Conservation (phyloP, 805 yeast genomes). For the Priceomyces fermenticarens region DNA sequence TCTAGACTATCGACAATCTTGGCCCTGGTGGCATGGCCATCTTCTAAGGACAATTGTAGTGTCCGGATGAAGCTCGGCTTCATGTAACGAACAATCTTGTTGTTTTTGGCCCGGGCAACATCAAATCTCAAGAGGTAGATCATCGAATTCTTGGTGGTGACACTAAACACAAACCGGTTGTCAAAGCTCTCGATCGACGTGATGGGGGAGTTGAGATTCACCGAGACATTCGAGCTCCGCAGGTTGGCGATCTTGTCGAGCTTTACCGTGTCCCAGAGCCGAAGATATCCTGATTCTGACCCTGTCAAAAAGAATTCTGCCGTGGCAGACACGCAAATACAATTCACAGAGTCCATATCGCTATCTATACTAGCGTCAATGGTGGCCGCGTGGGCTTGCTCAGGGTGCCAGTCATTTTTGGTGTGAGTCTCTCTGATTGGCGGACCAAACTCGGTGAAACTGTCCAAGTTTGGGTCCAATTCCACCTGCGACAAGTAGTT, state of each 20-base stretch:
- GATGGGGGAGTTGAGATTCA: constrained; percentile 49
- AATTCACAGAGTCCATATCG: constrained; percentile 41
- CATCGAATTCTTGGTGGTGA: constrained; percentile 47
- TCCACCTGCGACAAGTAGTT: constrained; percentile 51
- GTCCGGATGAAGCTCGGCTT: constrained; percentile 38
- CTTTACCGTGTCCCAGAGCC: constrained; percentile 72
- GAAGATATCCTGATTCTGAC: constrained; percentile 68
- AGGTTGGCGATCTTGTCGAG: constrained; percentile 61
- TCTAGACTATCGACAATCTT: constrained; percentile 39
- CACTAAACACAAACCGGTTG: constrained; percentile 57
- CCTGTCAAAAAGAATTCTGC: constrained; percentile 71
- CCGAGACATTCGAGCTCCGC: constrained; percentile 41
- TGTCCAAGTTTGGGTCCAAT: constrained; percentile 55
- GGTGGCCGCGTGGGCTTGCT: constrained; percentile 59
- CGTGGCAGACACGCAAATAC: constrained; percentile 59
- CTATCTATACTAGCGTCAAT: constrained; percentile 60
- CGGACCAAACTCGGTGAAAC: constrained; percentile 67
- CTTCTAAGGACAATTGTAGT: constrained; percentile 29
- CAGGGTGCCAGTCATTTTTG: constrained; percentile 22
- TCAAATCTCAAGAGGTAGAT: constrained; percentile 38
- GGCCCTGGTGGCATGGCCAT: constrained; percentile 44
- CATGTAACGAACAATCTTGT: constrained; percentile 25
- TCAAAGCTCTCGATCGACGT: constrained; percentile 49
- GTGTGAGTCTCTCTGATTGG: constrained; percentile 7
- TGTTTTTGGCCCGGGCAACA: constrained; percentile 30